phyloP scores from a whole-genome alignment of 2,329 filamentous ascomycete species.

The Rutstroemia sydowiana region DNA sequence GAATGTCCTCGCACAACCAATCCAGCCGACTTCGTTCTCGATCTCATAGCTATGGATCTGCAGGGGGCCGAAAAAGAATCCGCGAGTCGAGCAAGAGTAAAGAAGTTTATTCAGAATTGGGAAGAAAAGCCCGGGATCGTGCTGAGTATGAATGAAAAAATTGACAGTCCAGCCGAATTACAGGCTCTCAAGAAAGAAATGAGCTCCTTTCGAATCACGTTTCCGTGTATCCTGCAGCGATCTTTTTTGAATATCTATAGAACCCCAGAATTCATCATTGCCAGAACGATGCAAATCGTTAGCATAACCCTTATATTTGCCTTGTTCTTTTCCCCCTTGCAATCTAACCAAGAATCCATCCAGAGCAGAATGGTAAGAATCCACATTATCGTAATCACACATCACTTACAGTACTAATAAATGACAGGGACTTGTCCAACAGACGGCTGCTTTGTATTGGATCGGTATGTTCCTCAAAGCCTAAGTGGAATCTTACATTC shows the following conservation, averaged over 20 bases:
- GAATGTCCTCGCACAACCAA: constrained; percentile 41
- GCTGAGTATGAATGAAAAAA: neutral
- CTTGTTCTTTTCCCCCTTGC: constrained; percentile 1
- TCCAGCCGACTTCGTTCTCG: constrained; percentile 67
- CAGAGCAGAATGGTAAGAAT: constrained; percentile 2
- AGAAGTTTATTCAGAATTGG: constrained; percentile 49
- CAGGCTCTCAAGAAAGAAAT: neutral
- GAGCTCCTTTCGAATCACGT: neutral
- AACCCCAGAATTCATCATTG: neutral
- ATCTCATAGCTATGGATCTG: constrained; percentile 66
- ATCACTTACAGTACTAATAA: neutral
- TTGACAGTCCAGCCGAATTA: neutral
- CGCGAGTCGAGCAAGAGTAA: constrained; percentile 53
- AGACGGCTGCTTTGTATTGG: constrained; percentile 50
- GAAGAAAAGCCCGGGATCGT: neutral
- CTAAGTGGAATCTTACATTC: constrained; percentile 33
- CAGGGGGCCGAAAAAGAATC: constrained; percentile 55
- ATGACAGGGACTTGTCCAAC: neutral
- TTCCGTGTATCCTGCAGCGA: constrained; percentile 28
- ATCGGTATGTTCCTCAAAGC: constrained; percentile 19
- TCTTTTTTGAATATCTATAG: neutral
- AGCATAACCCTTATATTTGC: neutral
- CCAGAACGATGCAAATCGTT: neutral
- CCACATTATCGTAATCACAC: too few relatives aligned
- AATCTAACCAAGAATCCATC: neutral